These are phyloP conservation scores for Murraya paniculata DNA, from an alignment of 345 rosid genomes.

Conservation along the genomic window DNA sequence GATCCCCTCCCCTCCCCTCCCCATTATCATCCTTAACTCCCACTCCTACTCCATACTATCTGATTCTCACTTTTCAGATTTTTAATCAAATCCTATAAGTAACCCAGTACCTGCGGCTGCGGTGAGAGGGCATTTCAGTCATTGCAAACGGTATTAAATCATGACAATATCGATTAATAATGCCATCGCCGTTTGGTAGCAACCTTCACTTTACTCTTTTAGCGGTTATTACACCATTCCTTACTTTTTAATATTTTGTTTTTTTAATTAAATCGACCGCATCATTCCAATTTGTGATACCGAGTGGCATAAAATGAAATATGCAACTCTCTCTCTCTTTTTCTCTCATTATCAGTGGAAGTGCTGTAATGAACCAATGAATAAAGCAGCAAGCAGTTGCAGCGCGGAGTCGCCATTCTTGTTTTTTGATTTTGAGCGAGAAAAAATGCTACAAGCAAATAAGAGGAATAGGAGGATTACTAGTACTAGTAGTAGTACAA, in stretches of 20 bases:
- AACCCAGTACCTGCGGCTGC: too few relatives aligned
- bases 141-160: not conserved
- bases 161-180: not conserved
- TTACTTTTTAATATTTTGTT: too few relatives aligned
- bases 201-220: constrained; percentile 5
- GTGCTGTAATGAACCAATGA: not conserved
- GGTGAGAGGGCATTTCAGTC: not conserved
- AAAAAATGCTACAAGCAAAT: constrained; percentile 28
- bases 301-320: too few relatives aligned
- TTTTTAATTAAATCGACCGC: too few relatives aligned
- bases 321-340: not conserved
- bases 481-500: not conserved
- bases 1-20: too few relatives aligned
- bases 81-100: too few relatives aligned
- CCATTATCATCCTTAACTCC: too few relatives aligned
- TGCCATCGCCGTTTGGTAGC: not conserved
- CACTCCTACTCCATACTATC: too few relatives aligned
- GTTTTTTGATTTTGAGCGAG: too few relatives aligned
- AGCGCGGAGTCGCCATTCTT: too few relatives aligned
- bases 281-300: too few relatives aligned
- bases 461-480: not conserved
- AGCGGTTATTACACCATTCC: constrained; percentile 5
- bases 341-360: not conserved
- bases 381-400: constrained; percentile 1
- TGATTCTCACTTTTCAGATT: too few relatives aligned